A percentile compares a stretch with the other conserved stretches of the same genome.
Conservation (phyloP, 2,329 filamentous ascomycete genomes). For the Magnaporthales sp. region DNA sequence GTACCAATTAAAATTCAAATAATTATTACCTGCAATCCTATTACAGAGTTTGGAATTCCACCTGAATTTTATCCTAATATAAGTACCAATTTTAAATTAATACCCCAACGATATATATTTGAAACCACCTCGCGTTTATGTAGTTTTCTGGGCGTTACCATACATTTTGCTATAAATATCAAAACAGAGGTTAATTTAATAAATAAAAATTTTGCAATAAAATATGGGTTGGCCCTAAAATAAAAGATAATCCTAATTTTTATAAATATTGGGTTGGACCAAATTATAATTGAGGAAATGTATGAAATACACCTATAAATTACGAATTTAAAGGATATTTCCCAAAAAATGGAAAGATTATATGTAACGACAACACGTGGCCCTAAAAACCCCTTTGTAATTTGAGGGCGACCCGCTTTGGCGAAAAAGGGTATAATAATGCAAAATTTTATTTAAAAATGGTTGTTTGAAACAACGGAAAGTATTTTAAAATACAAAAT, state of each 20-base stretch:
- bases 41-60: too few species aligned
- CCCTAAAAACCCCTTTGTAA: not conserved
- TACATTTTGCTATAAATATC: not conserved
- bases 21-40: too few species aligned
- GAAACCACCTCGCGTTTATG: too few species aligned
- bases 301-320: not conserved
- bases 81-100: too few species aligned
- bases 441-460: not conserved
- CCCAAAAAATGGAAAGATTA: not conserved
- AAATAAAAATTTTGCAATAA: not conserved
- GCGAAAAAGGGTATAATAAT: not conserved
- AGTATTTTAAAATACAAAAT: not conserved
- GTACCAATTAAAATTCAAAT: not conserved
- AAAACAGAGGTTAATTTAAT: not conserved
- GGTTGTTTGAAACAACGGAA: not conserved
- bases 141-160: too few species aligned
- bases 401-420: not conserved
- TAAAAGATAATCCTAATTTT: too few species aligned
- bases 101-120: too few species aligned
- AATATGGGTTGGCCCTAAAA: too few species aligned
- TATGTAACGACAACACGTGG: not conserved
- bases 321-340: not conserved
- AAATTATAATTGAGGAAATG: not conserved
- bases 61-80: too few species aligned
- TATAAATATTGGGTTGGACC: not conserved